Percentiles rank a stretch among this genome's conserved stretches.
Conservation (phyloP, 73 alveolate genomes). For the Paraurostyla sp. region DNA sequence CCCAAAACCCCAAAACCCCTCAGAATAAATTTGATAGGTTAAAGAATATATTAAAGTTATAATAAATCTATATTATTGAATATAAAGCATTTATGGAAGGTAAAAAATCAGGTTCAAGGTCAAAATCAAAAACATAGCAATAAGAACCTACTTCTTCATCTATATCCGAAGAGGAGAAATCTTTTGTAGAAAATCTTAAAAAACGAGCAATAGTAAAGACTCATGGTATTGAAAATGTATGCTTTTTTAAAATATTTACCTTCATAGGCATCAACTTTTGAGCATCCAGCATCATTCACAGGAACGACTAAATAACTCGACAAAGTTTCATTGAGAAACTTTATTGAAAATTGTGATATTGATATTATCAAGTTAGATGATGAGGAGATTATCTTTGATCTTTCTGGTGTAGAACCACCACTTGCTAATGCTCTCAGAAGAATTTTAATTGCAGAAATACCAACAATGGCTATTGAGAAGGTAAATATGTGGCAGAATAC, state of each 20-base stretch:
- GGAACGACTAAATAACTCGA: conserved; percentile 41
- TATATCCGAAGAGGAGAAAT: conserved; percentile 14
- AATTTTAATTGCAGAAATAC: conserved; percentile 97
- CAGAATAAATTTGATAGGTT: background rate
- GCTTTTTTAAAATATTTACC: background rate
- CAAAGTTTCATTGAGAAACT: conserved; percentile 32
- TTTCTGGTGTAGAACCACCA: conserved; percentile 96
- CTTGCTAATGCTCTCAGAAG: conserved; percentile 97
- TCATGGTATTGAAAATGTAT: conserved; percentile 65
- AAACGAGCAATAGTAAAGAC: conserved; percentile 61
- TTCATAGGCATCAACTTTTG: conserved; percentile 52
- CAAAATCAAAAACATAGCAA: background rate
- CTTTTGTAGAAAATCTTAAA: conserved; percentile 48
- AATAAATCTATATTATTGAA: background rate
- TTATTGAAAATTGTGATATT: conserved; percentile 67
- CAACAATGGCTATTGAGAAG: conserved; percentile 99
- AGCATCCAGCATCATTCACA: conserved; percentile 60
- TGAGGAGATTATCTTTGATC: conserved; percentile 94
- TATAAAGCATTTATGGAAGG: conserved; percentile 22
- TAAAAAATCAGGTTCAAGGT: conserved; percentile 32
- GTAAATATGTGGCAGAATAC: conserved; percentile 96
- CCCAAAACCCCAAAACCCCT: conserved; percentile 25
- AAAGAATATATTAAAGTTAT: background rate
- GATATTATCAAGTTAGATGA: conserved; percentile 58
- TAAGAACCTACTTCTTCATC: background rate